These are phyloP conservation scores for Dothideomycetes sp. DNA, from an alignment of 2,329 filamentous ascomycete species.

Conservation along the genomic window DNA sequence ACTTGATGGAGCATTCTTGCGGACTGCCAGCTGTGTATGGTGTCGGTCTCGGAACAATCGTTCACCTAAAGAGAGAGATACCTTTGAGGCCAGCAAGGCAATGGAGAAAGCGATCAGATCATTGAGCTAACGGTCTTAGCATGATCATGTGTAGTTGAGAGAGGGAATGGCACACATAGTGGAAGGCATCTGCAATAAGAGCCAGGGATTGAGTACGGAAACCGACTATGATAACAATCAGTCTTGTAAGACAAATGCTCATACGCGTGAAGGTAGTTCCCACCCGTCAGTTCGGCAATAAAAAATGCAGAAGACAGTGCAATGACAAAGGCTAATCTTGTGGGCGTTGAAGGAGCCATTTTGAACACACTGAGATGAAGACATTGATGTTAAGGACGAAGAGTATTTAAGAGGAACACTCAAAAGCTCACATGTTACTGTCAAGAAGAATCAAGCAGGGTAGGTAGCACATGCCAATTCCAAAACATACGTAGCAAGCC, in stretches of 20 bases:
- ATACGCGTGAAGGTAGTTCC: too few species aligned
- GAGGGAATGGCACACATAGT: slow-evolving; percentile 49
- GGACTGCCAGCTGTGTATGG: slow-evolving; percentile 45
- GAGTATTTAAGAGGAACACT: too few species aligned
- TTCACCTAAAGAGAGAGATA: slow-evolving; percentile 21
- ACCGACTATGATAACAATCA: slow-evolving; percentile 39
- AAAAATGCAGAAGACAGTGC: slow-evolving; percentile 7
- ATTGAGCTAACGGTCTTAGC: slow-evolving; percentile 44
- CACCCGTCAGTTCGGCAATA: slow-evolving; percentile 5
- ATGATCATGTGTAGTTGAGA: not conserved
- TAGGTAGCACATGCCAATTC: too few species aligned
- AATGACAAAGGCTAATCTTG: slow-evolving; percentile 2
- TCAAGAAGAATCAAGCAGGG: too few species aligned
- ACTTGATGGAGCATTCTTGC: slow-evolving; percentile 45
- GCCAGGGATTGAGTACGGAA: slow-evolving; percentile 64
- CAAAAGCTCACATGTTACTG: too few species aligned
- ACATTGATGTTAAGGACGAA: too few species aligned
- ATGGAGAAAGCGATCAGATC: slow-evolving; percentile 62
- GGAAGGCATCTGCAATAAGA: slow-evolving; percentile 68
- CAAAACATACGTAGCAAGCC: too few species aligned
- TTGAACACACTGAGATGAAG: too few species aligned
- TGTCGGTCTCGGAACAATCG: not conserved
- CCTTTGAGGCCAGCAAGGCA: slow-evolving; percentile 55
- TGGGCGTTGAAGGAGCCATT: slow-evolving; percentile 7
- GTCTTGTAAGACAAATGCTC: too few species aligned